Conservation (phyloP, 2,329 filamentous ascomycete genomes). For the Diaporthe ilicicola region DNA sequence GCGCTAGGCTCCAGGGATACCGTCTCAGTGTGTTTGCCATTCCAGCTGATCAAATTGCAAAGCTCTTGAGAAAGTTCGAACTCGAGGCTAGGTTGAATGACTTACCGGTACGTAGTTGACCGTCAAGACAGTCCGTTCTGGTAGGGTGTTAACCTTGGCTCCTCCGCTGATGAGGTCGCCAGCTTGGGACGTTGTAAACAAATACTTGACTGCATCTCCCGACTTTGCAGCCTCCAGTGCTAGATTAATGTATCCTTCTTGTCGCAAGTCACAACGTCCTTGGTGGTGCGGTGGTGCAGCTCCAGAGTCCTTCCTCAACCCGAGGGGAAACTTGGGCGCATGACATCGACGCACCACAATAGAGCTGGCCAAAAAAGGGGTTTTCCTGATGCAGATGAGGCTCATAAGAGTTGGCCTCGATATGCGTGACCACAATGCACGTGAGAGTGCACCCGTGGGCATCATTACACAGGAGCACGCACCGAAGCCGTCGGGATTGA, state of each 20-base stretch:
- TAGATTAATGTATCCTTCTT: background rate
- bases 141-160: slow-evolving; percentile 73
- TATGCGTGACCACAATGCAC: slow-evolving; percentile 49
- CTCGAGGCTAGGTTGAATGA: too few relatives aligned
- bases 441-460: too few relatives aligned
- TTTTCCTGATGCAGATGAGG: slow-evolving; percentile 51
- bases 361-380: slow-evolving; percentile 46
- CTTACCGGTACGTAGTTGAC: slow-evolving; percentile 65
- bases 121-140: slow-evolving; percentile 63
- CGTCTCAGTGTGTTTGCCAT: too few relatives aligned
- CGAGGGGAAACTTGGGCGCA: background rate
- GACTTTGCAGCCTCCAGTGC: background rate
- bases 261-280: background rate
- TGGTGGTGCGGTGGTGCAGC: background rate
- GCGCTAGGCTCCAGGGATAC: slow-evolving; percentile 48
- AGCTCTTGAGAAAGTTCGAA: too few relatives aligned
- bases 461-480: too few relatives aligned
- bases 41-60: too few relatives aligned
- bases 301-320: background rate
- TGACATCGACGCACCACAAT: background rate
- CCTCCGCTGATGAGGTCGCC: slow-evolving; percentile 70
- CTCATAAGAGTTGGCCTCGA: slow-evolving; percentile 57
- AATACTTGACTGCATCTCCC: slow-evolving; percentile 50
- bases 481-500: too few relatives aligned
- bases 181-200: slow-evolving; percentile 69